Conservation (phyloP, 2,329 filamentous ascomycete species). For the Aspergillus felis region DNA sequence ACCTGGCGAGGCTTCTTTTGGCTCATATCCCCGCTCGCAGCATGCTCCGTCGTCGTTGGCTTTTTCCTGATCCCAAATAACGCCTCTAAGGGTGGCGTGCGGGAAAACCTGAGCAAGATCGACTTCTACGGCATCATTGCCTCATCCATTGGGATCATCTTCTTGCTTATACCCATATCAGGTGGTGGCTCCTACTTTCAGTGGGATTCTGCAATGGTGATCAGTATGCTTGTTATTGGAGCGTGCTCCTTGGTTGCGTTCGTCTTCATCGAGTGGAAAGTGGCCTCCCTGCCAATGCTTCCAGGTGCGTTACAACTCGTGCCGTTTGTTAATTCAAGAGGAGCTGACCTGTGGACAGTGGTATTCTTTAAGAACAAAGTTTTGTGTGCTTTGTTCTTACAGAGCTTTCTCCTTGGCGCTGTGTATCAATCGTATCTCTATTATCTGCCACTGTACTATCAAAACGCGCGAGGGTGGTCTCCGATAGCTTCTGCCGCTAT, state of each 20-base stretch:
- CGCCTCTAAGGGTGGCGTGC: slow-evolving; percentile 44
- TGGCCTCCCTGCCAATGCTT: slow-evolving; percentile 56
- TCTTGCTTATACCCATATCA: slow-evolving; percentile 61
- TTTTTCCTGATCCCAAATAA: slow-evolving; percentile 52
- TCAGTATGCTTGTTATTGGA: slow-evolving; percentile 56
- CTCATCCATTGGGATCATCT: slow-evolving; percentile 54
- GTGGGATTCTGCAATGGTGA: slow-evolving; percentile 56
- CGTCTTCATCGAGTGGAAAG: slow-evolving; percentile 53
- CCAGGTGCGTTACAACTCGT: slow-evolving; percentile 33
- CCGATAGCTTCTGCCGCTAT: slow-evolving; percentile 50
- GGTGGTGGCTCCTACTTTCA: slow-evolving; percentile 56
- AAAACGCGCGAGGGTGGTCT: slow-evolving; percentile 50
- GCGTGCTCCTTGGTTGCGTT: slow-evolving; percentile 47
- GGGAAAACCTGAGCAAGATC: slow-evolving; percentile 51
- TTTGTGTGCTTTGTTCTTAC: slow-evolving; percentile 52
- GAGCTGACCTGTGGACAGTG: slow-evolving; percentile 19
- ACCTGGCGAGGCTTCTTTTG: slow-evolving; percentile 49
- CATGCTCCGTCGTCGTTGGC: slow-evolving; percentile 45
- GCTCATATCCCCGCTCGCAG: slow-evolving; percentile 51
- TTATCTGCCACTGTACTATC: slow-evolving; percentile 60
- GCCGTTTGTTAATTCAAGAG: not conserved
- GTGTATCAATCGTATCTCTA: slow-evolving; percentile 59
- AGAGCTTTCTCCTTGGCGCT: slow-evolving; percentile 58
- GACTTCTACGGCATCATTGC: slow-evolving; percentile 57
- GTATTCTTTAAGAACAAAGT: slow-evolving; percentile 53